Evolutionary conservation across 2,329 filamentous ascomycete genomes (phyloP).

Genomic region (Curvularia verruculosa): DNA sequence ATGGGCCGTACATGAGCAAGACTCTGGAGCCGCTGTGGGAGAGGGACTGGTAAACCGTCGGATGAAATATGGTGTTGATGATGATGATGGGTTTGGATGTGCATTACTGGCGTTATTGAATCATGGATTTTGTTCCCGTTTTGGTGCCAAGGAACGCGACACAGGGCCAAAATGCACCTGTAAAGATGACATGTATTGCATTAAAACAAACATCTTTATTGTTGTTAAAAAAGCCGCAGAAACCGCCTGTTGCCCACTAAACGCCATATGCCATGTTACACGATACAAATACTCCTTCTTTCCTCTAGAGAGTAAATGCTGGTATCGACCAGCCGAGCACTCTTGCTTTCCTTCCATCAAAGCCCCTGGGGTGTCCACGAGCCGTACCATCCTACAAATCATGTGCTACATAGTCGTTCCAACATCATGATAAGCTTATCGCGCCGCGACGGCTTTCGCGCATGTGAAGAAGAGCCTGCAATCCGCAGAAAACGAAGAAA

Average conservation of each 20-base stretch:
- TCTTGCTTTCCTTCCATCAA: not conserved
- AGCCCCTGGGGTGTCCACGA: not conserved
- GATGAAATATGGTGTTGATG: not conserved
- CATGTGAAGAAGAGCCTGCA: slow-evolving; percentile 85
- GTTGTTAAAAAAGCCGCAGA: slow-evolving; percentile 6
- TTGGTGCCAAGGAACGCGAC: not conserved
- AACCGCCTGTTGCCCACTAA: slow-evolving; percentile 12
- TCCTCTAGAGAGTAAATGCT: not conserved
- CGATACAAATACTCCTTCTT: slow-evolving; percentile 12
- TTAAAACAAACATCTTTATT: slow-evolving; percentile 11
- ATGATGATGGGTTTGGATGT: not conserved
- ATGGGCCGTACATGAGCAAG: slow-evolving; percentile 74
- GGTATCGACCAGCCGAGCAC: not conserved
- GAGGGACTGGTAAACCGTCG: slow-evolving; percentile 34
- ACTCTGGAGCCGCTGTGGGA: slow-evolving; percentile 44
- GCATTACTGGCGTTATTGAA: slow-evolving; percentile 24
- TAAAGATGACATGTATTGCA: slow-evolving; percentile 10
- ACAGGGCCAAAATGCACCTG: slow-evolving; percentile 3
- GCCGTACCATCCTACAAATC: not conserved
- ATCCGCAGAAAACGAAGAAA: slow-evolving; percentile 89
- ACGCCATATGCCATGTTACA: slow-evolving; percentile 32
- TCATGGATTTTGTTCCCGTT: not conserved
- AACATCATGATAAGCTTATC: slow-evolving; percentile 70
- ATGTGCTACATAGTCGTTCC: not conserved
- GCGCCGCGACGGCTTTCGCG: slow-evolving; percentile 82